Evolutionary conservation across 2,329 filamentous ascomycete genomes (phyloP).

Genomic region (Alternaria triticimaculans): DNA sequence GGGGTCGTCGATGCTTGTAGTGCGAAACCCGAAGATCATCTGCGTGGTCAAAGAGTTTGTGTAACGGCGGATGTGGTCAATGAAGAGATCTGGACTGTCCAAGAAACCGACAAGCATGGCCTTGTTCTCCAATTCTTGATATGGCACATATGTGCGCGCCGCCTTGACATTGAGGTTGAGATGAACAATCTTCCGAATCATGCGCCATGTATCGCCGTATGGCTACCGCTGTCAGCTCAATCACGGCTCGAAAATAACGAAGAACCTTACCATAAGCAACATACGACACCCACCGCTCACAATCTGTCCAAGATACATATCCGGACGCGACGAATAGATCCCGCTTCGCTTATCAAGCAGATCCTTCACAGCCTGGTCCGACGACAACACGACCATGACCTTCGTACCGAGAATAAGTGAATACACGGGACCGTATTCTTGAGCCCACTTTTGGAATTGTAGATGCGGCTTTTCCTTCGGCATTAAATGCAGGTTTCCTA

Average conservation of each 20-base stretch:
- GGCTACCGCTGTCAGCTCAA: neutral
- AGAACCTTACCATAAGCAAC: constrained; percentile 18
- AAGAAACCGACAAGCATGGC: constrained; percentile 60
- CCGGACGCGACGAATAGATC: constrained; percentile 59
- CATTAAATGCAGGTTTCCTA: constrained; percentile 62
- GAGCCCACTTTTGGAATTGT: constrained; percentile 61
- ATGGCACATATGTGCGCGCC: constrained; percentile 50
- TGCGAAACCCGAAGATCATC: constrained; percentile 57
- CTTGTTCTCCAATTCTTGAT: constrained; percentile 64
- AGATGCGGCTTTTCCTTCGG: constrained; percentile 52
- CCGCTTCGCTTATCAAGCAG: constrained; percentile 58
- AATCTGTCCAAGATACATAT: constrained; percentile 26
- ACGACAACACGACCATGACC: constrained; percentile 56
- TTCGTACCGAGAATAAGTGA: constrained; percentile 59
- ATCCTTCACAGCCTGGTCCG: constrained; percentile 57
- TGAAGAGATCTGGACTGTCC: constrained; percentile 51
- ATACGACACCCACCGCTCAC: constrained; percentile 17
- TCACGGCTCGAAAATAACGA: rapidly evolving
- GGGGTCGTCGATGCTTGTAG: constrained; percentile 20
- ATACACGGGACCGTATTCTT: constrained; percentile 60
- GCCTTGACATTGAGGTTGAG: constrained; percentile 27
- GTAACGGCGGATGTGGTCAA: constrained; percentile 57
- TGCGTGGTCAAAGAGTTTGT: constrained; percentile 58
- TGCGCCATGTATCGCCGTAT: constrained; percentile 23
- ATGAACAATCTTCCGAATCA: constrained; percentile 30